Base-by-base conservation (phyloP, 2,329 filamentous ascomycete genomes). In the Calonectria pseudoturangicola region DNA sequence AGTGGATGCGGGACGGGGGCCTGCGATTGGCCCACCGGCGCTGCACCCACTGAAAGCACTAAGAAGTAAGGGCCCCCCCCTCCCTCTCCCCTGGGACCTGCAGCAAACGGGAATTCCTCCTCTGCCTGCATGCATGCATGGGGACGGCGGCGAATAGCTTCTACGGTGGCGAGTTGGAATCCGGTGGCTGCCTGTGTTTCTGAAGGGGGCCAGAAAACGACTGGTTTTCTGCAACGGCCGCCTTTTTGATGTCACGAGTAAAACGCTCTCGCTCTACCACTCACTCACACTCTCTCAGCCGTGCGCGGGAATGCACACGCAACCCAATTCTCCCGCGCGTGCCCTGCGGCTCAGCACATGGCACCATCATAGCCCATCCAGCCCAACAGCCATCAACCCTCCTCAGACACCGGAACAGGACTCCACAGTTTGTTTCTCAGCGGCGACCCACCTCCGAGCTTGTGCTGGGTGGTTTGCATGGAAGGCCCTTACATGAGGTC, bases 1-100 rank as follows among this genome's bases (percentile, higher is more conserved):
- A 70, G 67, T 70, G 67, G 67, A 50, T 36, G 58, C 15, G n/a
- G 15, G 36, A 60, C 12, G 16, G 33, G 54, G 54, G 15, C 56
- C 56, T 18, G 33, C 48, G 41, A 68, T 56, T 68, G 50, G 25
- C 15, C 33, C 64, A 30, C 64, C 33, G 33, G 47, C 21, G 48
- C 47, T 66, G 47, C 47, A 28, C 25, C 39, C 58, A 63, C 58
- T 63, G 13, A 21, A 21, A 66, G 21, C 21, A 21, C 21, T 21
- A 21, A 21, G 21, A 21, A 21, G 21, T 21, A 21, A 21, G 30
- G 30, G 30, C n/a, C 25, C 39, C 33, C 64, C 33, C 33, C 33
- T 5, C 33, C 33, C 33, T 33, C 33, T 36, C 33, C 33, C 64
- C 48, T 66, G 64, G 64, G 18, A 43, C 64, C 48, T 54, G 64